Base-by-base conservation (phyloP, 495 filamentous ascomycete species). In the Penicillium desertorum region DNA sequence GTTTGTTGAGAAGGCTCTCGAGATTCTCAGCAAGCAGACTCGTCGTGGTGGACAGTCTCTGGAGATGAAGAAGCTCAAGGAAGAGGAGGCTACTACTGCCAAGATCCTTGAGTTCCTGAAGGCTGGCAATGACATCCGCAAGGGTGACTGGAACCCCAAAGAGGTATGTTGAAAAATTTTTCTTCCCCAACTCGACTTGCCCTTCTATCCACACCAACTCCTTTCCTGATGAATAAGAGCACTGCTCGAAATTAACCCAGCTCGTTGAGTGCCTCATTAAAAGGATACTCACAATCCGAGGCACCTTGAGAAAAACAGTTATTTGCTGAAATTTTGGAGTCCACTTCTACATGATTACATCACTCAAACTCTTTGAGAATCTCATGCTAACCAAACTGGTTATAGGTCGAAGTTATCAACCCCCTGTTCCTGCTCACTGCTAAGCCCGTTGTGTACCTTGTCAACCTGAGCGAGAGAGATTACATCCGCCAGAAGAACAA, bases 401-500 rank as follows among this genome's bases (percentile, higher is more conserved):
- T 57, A 41, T 69, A 98, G 94, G 87, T 99, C 74, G 95, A 98
- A 76, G 85, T 91, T 57, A 97, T 99, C 80, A 99, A 99, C 81
- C 89, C 91, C 51, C 83, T 99, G 32, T 85, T 96, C 74, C 90
- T 99, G 54, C 86, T 99, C 50, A 90, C 91, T 39, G 95, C 95
- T 50, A 99, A 99, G 79, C 95, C 95, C 10, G 91, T 95, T 34
- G 95, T 99, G 65, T 98, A 89, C 80, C 83, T 99, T 45, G 89
- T 97, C 77, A 99, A 99, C 79, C 81, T 99, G 52, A 92, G 88
- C 63, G 95, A 99, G 79, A 92, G 85, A 74, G 95, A 98, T 75
- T 99, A 93, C 74, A 89, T 97, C 74, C 89, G 94, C 64, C 92
- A 97, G 81, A 98, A 97, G 86, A 99, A 98, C 84, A 98, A 98